Percentiles rank a stretch among this genome's conserved stretches.
These are phyloP conservation scores for Phellopilus nigrolimitatus DNA, from an alignment of 1,284 basidiomycete genomes.

Conservation along the genomic window DNA sequence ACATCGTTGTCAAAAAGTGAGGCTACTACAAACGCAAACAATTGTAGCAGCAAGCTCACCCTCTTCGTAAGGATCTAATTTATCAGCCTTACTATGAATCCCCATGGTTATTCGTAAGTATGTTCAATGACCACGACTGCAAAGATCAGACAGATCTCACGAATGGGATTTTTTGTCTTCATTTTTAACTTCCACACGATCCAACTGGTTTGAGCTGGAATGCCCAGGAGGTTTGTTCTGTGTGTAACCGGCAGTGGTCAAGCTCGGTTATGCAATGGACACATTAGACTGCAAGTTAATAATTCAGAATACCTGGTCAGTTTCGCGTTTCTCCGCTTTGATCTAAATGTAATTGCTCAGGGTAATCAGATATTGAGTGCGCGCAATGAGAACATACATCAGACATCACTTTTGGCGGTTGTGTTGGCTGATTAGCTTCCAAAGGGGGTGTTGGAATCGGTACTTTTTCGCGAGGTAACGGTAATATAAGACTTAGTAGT, in stretches of 20 bases:
- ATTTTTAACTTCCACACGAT: not conserved
- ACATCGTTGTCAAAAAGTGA: not conserved
- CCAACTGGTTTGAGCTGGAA: not conserved
- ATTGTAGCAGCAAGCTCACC: not conserved
- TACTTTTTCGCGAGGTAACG: not conserved
- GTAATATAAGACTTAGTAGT: conserved; percentile 1
- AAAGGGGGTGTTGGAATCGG: not conserved
- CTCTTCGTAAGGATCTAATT: conserved; percentile 8
- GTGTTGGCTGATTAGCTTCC: not conserved
- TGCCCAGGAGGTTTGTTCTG: not conserved
- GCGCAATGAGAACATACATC: no score
- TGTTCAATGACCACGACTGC: not conserved
- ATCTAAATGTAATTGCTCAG: not conserved
- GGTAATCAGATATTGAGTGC: no score
- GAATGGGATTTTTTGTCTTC: not conserved
- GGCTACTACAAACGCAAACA: not conserved
- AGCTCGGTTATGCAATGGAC: not conserved
- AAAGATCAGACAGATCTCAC: not conserved
- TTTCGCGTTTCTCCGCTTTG: not conserved
- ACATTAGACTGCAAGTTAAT: no score
- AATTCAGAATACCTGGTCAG: no score
- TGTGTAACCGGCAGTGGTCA: not conserved
- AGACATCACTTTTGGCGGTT: no score
- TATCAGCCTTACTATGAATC: not conserved
- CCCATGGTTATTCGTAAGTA: not conserved